Evolutionary conservation across 768 basidiomycete species (phyloP).

Genomic region (Obba rivulosa): DNA sequence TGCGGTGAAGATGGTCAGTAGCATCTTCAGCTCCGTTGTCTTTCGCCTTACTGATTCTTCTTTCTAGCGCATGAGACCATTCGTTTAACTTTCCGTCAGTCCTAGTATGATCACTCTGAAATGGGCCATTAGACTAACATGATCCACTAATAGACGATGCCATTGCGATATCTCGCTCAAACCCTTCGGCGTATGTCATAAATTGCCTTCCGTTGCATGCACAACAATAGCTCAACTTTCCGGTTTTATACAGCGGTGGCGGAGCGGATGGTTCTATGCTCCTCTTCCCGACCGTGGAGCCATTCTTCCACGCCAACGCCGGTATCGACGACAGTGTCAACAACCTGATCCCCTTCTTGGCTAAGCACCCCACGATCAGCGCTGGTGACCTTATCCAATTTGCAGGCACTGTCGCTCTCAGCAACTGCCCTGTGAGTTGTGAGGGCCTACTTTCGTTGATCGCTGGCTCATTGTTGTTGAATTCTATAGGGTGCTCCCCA

Average conservation of each 20-base stretch:
- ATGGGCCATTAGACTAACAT: too few relatives aligned
- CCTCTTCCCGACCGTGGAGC: slow-evolving; percentile 15
- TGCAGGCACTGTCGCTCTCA: slow-evolving; percentile 21
- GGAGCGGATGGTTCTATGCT: slow-evolving; percentile 19
- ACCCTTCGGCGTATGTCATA: too few relatives aligned
- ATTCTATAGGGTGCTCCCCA: slow-evolving; percentile 2
- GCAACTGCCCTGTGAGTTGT: slow-evolving; percentile 40
- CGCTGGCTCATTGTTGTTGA: neutral
- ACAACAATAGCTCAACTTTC: too few relatives aligned
- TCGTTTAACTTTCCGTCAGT: too few relatives aligned
- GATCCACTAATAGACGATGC: too few relatives aligned
- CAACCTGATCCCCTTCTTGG: slow-evolving; percentile 13
- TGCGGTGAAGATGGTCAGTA: too few relatives aligned
- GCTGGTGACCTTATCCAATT: slow-evolving; percentile 24
- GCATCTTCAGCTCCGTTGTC: too few relatives aligned
- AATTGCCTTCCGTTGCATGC: too few relatives aligned
- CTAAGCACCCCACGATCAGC: slow-evolving; percentile 11
- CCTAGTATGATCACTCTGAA: too few relatives aligned
- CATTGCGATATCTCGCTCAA: too few relatives aligned
- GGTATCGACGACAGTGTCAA: slow-evolving; percentile 10
- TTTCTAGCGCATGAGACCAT: too few relatives aligned
- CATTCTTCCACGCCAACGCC: slow-evolving; percentile 7
- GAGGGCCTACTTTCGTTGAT: slow-evolving; percentile 10
- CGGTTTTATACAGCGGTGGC: slow-evolving; percentile 14
- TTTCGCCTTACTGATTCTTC: too few relatives aligned